phyloP scores from a whole-genome alignment of 2,329 filamentous ascomycete genomes.

The Fusarium poae region DNA sequence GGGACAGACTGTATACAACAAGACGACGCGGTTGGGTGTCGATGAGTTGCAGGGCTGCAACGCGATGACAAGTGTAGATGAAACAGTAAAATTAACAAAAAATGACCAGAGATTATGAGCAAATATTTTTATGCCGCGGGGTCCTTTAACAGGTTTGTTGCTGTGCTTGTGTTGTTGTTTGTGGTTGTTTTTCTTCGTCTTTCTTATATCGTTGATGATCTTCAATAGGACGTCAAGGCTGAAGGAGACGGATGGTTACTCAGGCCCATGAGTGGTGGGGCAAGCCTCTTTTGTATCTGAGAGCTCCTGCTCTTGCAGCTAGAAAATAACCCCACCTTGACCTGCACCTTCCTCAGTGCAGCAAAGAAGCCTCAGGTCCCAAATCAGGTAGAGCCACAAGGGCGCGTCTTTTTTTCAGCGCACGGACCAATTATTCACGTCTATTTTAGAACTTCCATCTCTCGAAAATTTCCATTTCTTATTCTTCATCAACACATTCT shows the following conservation, averaged over 20 bases:
- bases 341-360: constrained; percentile 17
- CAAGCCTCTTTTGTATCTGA: constrained; percentile 51
- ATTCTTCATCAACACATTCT: constrained; percentile 44
- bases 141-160: constrained; percentile 8
- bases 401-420: constrained; percentile 29
- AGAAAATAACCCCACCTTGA: constrained; percentile 25
- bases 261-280: constrained; percentile 49
- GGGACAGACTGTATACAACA: constrained; percentile 25
- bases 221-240: constrained; percentile 15
- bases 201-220: constrained; percentile 26
- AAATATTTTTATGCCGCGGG: neutral
- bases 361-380: constrained; percentile 10
- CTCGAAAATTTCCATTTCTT: constrained; percentile 42
- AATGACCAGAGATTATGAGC: neutral
- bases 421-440: constrained; percentile 41
- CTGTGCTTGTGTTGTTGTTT: constrained; percentile 7
- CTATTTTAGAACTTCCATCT: constrained; percentile 47
- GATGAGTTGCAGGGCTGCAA: constrained; percentile 22
- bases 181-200: constrained; percentile 14
- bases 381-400: constrained; percentile 10
- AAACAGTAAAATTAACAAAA: constrained; percentile 2
- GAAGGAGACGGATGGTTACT: constrained; percentile 47
- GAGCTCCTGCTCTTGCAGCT: constrained; percentile 26
- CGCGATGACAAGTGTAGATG: constrained; percentile 16
- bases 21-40: constrained; percentile 30